Evolutionary conservation across 768 basidiomycete genomes (phyloP), one percentile per base, ranked within the genome.

Genomic region (Tylopilus rubrobrunneus): DNA sequence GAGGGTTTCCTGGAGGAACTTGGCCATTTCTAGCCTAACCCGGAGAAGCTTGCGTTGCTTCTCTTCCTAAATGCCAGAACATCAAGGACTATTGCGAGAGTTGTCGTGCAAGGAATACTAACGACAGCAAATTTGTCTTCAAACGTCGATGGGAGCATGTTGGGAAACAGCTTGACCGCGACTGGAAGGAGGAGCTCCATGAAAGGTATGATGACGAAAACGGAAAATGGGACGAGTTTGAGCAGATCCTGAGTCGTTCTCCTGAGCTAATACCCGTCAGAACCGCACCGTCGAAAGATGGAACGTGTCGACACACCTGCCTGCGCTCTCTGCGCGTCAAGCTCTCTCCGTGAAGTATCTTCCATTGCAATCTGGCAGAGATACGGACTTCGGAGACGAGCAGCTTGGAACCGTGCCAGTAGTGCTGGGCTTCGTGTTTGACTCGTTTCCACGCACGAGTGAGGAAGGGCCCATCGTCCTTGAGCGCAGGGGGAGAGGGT

Each of bases 181-280:
- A 99, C 92, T 2, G 97, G 97, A 3, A 99, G 82, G 5, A 99
- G 78, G 17, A 99, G 69, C 68, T 98, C 97, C 96, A 98, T 98
- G 79, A 98, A 98, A 1, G 97, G 97, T 3, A 99, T 92, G 62
- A 97, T 78, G 58, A 98, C 67, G 74, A 99, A 98, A 47, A 92
- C 92, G 7, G 90, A 84, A 72, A 99, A 99, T 1, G 97, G 97
- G 23, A 98, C 85, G 14, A 99, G 84, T 29, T 97, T 85, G 49
- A 99, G 73, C 29, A 98, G 67, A 71, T 99, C 97, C 71, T 87
- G 86, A 0, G 95, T 98, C 1, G 97, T 99, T 43, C 96, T 85
- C 71, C 80, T 89, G 62, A 98, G 75, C 94, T 98, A 63, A 29
- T 45, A 17, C n/a, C n/a, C n/a, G n/a, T n/a, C n/a, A n/a, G n/a